Conservation (phyloP, 805 yeast species). For the Saccharomycopsis capsularis region DNA sequence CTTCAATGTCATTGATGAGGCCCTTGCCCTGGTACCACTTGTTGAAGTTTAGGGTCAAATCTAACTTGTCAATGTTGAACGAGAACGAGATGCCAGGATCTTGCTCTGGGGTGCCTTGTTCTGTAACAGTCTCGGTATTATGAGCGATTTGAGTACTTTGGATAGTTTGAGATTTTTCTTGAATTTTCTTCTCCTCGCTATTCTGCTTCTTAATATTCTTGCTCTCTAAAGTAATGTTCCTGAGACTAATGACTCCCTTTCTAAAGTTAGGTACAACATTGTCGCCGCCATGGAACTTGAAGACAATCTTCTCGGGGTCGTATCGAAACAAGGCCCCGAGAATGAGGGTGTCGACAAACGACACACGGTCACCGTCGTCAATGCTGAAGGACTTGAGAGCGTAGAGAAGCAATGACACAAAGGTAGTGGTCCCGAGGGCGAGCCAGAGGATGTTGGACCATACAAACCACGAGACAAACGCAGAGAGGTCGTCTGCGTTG, state of each 20-base stretch:
- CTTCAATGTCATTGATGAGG: constrained; percentile 66
- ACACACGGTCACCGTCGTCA: background rate
- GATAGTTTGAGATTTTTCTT: too few relatives aligned
- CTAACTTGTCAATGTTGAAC: constrained; percentile 70
- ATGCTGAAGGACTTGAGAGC: constrained; percentile 46
- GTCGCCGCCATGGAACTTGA: constrained; percentile 8
- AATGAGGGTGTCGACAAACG: constrained; percentile 12
- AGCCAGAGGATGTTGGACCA: constrained; percentile 80
- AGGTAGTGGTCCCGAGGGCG: constrained; percentile 86
- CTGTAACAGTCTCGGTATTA: too few relatives aligned
- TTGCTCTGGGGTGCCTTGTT: constrained; percentile 37
- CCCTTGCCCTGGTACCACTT: constrained; percentile 90
- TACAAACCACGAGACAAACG: constrained; percentile 85
- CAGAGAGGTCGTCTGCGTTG: constrained; percentile 87
- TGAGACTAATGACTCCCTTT: constrained; percentile 18
- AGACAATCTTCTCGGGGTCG: constrained; percentile 11
- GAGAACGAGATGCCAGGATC: constrained; percentile 77
- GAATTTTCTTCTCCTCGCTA: constrained; percentile 24
- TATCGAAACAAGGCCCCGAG: constrained; percentile 15
- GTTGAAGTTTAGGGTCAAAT: constrained; percentile 67
- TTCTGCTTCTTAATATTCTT: background rate
- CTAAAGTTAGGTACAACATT: constrained; percentile 17
- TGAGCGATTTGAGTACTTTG: too few relatives aligned
- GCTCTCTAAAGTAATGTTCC: constrained; percentile 6
- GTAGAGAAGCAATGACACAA: constrained; percentile 70